These are phyloP conservation scores for Capsella bursapastoris DNA, from an alignment of 345 rosid species.

Conservation along the genomic window DNA sequence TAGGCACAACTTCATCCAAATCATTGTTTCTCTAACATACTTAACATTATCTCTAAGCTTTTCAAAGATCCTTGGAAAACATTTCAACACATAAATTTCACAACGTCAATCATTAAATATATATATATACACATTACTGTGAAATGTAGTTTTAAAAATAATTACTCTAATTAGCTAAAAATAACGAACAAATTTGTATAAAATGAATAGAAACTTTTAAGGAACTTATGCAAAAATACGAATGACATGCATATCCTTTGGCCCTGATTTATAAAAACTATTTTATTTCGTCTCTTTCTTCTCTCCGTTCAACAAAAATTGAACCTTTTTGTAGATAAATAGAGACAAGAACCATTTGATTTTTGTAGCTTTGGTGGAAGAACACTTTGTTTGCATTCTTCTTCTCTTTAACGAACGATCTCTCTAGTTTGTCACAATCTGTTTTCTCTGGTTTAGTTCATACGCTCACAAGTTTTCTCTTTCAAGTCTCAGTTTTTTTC, in stretches of 20 bases:
- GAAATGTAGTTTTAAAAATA: no score
- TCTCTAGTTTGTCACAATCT: background rate
- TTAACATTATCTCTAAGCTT: background rate
- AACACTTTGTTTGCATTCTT: background rate
- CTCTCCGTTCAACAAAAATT: no score
- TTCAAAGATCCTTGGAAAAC: background rate
- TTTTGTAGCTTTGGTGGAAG: background rate
- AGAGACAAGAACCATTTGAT: slow-evolving; percentile 9
- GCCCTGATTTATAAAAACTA: no score
- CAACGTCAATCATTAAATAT: background rate
- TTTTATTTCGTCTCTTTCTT: no score
- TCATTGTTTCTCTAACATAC: no score
- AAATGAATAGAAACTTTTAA: no score
- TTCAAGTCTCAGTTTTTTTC: background rate
- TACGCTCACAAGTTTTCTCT: background rate
- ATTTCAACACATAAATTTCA: background rate
- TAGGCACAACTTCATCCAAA: no score
- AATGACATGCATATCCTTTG: no score
- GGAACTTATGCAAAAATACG: no score
- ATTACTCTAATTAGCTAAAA: no score
- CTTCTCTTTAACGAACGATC: background rate
- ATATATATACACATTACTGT: no score
- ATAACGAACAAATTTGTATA: no score
- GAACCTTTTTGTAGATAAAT: background rate
- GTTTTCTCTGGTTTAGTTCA: slow-evolving; percentile 3